phyloP scores from a whole-genome alignment of 2,329 filamentous ascomycete species.

The Podosphaera fusca region DNA sequence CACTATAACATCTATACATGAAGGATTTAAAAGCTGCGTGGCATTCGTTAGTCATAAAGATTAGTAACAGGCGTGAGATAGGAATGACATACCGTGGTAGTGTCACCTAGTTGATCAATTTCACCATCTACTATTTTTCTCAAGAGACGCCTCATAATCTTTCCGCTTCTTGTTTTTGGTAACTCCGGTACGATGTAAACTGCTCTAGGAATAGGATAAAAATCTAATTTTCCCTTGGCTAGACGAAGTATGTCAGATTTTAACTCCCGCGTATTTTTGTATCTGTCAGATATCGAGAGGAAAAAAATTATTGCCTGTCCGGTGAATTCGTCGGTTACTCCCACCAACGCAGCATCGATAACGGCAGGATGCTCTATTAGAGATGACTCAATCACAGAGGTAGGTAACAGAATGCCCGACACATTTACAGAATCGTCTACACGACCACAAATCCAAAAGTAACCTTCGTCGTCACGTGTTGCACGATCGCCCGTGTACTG shows the following conservation, averaged over 20 bases:
- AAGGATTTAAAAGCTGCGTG: too few species aligned
- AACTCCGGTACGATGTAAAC: conserved; percentile 81
- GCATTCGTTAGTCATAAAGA: too few species aligned
- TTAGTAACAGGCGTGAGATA: neutral
- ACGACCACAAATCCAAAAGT: conserved; percentile 98
- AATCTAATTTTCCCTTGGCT: conserved; percentile 49
- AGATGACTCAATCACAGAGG: conserved; percentile 91
- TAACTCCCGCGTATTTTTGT: conserved; percentile 52
- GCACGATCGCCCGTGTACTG: conserved; percentile 86
- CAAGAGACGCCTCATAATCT: conserved; percentile 96
- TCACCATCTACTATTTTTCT: conserved; percentile 93
- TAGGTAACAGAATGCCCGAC: conserved; percentile 84
- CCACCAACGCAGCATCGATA: conserved; percentile 86
- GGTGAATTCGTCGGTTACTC: conserved; percentile 77
- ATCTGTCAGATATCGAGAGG: conserved; percentile 71
- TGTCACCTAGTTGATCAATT: conserved; percentile 91
- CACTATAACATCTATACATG: too few species aligned
- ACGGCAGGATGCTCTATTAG: conserved; percentile 78
- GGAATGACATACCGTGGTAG: conserved; percentile 39
- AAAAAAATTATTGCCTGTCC: conserved; percentile 96
- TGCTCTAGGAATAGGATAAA: conserved; percentile 71
- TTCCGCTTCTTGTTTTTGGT: conserved; percentile 90
- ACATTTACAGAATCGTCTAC: conserved; percentile 98
- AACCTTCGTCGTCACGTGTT: conserved; percentile 87
- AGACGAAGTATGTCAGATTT: conserved; percentile 36